These are phyloP conservation scores for Fomitopsis pinicola DNA, from an alignment of 1,284 basidiomycete species.

Conservation along the genomic window DNA sequence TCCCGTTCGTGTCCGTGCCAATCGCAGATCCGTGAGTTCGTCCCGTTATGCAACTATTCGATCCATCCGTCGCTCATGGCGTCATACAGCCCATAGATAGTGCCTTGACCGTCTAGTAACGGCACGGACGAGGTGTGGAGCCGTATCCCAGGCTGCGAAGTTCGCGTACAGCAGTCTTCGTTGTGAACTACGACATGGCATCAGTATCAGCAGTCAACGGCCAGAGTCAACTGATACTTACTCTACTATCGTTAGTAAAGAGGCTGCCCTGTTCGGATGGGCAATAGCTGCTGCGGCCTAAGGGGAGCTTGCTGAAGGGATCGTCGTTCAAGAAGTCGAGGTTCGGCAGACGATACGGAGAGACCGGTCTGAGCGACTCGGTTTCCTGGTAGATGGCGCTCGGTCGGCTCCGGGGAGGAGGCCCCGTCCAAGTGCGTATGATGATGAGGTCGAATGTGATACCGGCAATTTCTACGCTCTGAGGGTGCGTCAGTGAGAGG, in stretches of 20 bases:
- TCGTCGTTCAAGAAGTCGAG: neutral
- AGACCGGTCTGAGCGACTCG: neutral
- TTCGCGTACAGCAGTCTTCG: neutral
- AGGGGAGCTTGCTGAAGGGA: neutral
- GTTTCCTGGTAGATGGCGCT: neutral
- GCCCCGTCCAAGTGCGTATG: slow-evolving; percentile 10
- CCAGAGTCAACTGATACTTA: neutral
- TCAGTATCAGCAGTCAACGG: neutral
- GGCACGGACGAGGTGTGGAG: no score
- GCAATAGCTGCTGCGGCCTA: neutral
- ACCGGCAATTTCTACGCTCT: slow-evolving; percentile 14
- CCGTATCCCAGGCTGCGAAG: no score
- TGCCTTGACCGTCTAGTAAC: no score
- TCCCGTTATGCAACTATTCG: no score
- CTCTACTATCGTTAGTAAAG: neutral
- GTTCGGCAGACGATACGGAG: neutral
- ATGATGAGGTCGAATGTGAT: slow-evolving; percentile 38
- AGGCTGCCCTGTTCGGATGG: neutral
- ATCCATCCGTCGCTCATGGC: no score
- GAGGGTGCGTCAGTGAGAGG: neutral
- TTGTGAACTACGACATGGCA: neutral
- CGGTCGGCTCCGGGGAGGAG: neutral
- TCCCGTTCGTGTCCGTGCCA: no score
- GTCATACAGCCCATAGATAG: no score
- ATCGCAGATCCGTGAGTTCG: no score